Conservation (phyloP, 1,284 basidiomycete genomes). For the Irpex lacteus region DNA sequence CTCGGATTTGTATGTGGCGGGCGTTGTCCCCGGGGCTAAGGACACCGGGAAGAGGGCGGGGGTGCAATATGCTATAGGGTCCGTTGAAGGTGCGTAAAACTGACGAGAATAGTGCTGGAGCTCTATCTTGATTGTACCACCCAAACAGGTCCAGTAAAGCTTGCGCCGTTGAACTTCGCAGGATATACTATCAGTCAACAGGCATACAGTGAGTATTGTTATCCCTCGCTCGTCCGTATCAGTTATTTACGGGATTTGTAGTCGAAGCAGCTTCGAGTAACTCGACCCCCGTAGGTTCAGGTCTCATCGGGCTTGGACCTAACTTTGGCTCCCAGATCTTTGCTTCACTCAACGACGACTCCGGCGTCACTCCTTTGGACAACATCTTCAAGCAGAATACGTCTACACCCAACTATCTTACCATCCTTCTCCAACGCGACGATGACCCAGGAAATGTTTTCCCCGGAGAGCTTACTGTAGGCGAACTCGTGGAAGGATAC, state of each 20-base stretch:
- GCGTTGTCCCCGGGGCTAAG: constrained; percentile 38
- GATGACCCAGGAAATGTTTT: constrained; percentile 29
- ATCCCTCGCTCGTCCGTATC: background rate
- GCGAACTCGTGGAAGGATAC: constrained; percentile 30
- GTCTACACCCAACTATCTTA: constrained; percentile 53
- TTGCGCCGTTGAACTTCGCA: constrained; percentile 49
- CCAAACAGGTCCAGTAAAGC: constrained; percentile 46
- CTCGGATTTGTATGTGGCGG: constrained; percentile 61
- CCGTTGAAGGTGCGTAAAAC: constrained; percentile 38
- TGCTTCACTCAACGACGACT: constrained; percentile 18
- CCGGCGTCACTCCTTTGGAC: constrained; percentile 52
- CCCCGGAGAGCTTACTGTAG: constrained; percentile 38
- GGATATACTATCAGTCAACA: constrained; percentile 53
- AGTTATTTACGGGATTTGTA: background rate
- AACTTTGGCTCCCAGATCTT: constrained; percentile 31
- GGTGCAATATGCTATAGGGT: constrained; percentile 51
- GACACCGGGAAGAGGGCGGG: constrained; percentile 39
- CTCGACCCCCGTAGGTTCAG: constrained; percentile 24
- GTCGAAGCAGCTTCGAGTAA: constrained; percentile 24
- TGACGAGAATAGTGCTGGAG: background rate
- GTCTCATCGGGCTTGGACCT: constrained; percentile 40
- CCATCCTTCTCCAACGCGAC: constrained; percentile 39
- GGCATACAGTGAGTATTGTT: constrained; percentile 34
- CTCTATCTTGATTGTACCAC: background rate
- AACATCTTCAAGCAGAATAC: constrained; percentile 59